Evolutionary conservation across 2,329 filamentous ascomycete genomes (phyloP), one percentile per base, ranked within the genome.

Genomic region (Calonectria hawksworthii): DNA sequence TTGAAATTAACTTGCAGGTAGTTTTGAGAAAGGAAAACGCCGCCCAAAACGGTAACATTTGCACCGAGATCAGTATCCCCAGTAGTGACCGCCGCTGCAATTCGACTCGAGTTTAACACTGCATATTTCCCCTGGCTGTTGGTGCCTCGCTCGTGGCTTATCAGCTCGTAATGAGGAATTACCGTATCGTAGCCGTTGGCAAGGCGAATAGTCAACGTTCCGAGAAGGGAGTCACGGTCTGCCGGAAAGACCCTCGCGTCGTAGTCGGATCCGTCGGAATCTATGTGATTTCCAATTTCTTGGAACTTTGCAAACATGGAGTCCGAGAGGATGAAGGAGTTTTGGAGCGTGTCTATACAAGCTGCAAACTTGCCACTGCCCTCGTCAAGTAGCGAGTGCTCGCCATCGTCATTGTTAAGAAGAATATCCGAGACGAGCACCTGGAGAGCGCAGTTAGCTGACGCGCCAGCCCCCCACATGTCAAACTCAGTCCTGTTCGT

Each of bases 241-340:
- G 47, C 44, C 2, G 71, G 71, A 36, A 73, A 73, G 21, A 64
- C 44, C 4, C 56, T 44, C 2, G 65, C 26, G 7, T 61, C 38
- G 18, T 50, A 73, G 28, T 56, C 36, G 16, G 28, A 44, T 26
- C 71, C 71, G 47, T 73, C 71, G 14, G 56, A 64, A 21, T 73
- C 71, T 41, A 73, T 65, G 38, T 73, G 71, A 3, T 73, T 52
- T 11, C 71, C 71, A 3, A 73, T 38, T 18, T 68, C 34, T 18
- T 73, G 71, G 47, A 73, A 73, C 30, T 68, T 68, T n/a, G 16
- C 71, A 65, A 73, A 73, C 71, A 73, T 73, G 36, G 36, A 64
- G 21, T 73, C 65, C 4, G 71, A 69, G 2, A 73, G 38, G 2
- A 67, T 69, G 26, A 73, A 73, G 36, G 71, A 73, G 13, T 73